Percentiles rank a stretch among this genome's conserved stretches.
phyloP scores from a whole-genome alignment of 306 rosid species.

The Fagus sylvatica region DNA sequence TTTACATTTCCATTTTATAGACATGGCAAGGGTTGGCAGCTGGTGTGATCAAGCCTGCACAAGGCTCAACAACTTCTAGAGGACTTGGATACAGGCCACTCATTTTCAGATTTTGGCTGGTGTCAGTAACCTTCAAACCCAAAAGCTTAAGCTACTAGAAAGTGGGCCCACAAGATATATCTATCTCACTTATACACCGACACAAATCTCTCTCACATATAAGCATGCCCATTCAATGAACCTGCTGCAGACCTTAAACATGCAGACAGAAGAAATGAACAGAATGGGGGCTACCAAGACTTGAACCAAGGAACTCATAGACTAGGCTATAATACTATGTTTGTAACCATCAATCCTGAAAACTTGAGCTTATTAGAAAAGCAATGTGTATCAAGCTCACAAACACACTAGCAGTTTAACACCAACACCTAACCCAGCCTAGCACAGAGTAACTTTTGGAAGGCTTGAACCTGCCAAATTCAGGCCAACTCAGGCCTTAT shows the following conservation, averaged over 20 bases:
- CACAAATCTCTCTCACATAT: neutral
- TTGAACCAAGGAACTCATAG: neutral
- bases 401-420: neutral
- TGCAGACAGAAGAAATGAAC: neutral
- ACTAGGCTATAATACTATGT: neutral
- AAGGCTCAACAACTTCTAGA: neutral
- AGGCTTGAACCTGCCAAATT: too few relatives aligned
- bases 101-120: neutral
- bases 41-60: neutral
- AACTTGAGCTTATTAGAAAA: too few relatives aligned
- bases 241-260: neutral
- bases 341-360: too few relatives aligned
- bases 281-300: neutral
- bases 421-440: neutral
- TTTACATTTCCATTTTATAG: neutral
- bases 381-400: neutral
- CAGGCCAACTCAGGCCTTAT: too few relatives aligned
- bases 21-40: too few relatives aligned
- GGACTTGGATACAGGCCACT: neutral
- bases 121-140: neutral
- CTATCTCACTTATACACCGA: neutral
- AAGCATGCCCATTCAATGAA: too few relatives aligned
- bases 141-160: neutral
- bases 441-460: too few relatives aligned
- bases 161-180: neutral